Percentiles rank a stretch among this genome's conserved stretches.
Evolutionary conservation across 2,329 filamentous ascomycete genomes (phyloP).

Genomic region (Ceratocystis cacaofunesta): DNA sequence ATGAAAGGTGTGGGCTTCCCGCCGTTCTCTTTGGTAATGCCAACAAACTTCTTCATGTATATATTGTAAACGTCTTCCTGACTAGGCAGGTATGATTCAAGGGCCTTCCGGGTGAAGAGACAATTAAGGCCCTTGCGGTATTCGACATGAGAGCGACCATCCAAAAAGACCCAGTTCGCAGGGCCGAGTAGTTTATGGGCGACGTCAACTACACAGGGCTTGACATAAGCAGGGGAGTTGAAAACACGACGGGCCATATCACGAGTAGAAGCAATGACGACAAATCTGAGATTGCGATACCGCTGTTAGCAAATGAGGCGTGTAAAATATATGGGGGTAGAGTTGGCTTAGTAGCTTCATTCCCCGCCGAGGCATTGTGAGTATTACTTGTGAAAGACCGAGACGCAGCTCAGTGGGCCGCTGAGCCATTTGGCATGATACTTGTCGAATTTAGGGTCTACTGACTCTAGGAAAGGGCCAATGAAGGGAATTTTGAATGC

Average conservation of each 20-base stretch:
- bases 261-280: constrained; percentile 87
- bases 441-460: constrained; percentile 80
- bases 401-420: constrained; percentile 86
- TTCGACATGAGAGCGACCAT: constrained; percentile 87
- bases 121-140: constrained; percentile 94
- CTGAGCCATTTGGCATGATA: constrained; percentile 90
- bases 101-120: constrained; percentile 80
- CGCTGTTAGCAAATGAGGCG: background rate
- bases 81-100: constrained; percentile 76
- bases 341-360: background rate
- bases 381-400: constrained; percentile 89
- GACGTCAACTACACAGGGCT: constrained; percentile 89
- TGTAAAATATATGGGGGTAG: background rate
- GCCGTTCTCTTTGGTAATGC: constrained; percentile 55
- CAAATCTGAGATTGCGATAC: constrained; percentile 48
- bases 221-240: constrained; percentile 82
- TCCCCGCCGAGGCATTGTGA: too few species aligned
- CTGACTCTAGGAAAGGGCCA: constrained; percentile 85
- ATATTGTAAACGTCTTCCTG: constrained; percentile 83
- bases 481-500: constrained; percentile 70
- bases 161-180: constrained; percentile 94
- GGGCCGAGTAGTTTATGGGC: constrained; percentile 85
- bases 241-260: constrained; percentile 95
- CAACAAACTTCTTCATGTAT: constrained; percentile 68
- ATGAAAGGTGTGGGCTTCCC: constrained; percentile 76